Base-by-base conservation (phyloP, 495 filamentous ascomycete genomes). In the Xylaria acuta region DNA sequence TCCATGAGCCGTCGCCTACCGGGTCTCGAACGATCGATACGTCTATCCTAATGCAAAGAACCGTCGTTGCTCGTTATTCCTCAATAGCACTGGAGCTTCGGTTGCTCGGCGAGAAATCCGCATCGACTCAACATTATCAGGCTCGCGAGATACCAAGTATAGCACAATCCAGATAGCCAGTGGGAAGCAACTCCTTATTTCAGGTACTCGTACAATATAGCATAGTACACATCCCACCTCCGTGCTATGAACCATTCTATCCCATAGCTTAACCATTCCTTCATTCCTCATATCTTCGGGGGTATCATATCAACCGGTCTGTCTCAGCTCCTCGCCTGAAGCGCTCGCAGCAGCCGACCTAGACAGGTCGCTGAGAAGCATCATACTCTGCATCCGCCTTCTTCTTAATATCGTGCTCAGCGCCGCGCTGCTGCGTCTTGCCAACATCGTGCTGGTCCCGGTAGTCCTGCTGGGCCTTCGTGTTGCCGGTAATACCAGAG, bases 391-490 rank as follows among this genome's bases (percentile, higher is more conserved):
- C 83, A 72, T 86, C 83, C 1, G 82, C 83, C 83, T 92, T 87
- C 88, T 93, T 94, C 75, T 89, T 80, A 69, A 97, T 88, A 79
- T 97, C 95, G 32, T 84, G 82, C 88, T 97, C 95, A 14, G 91
- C 95, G 66, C 95, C 91, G 16, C 95, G 86, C 86, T 97, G 92
- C 78, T 88, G 84, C 32, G 92, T 94, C 89, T 97, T 98, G 43
- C 95, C 95, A 75, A 87, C 81, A 78, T 97, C 95, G 75, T 97
- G 95, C 79, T 91, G 85, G 58, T 88, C 77, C 80, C 90, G 84
- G 62, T 86, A 89, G 74, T 88, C 84, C 12, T 78, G 71, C 84
- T 97, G 85, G 54, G 87, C 87, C 40, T 83, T 82, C 7, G 83
- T 79, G 78, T 98, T 91, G 30, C 95, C 94, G 8, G 89, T 91